phyloP scores from a whole-genome alignment of 352 stramenopile species.

The Phytophthora fragariae region DNA sequence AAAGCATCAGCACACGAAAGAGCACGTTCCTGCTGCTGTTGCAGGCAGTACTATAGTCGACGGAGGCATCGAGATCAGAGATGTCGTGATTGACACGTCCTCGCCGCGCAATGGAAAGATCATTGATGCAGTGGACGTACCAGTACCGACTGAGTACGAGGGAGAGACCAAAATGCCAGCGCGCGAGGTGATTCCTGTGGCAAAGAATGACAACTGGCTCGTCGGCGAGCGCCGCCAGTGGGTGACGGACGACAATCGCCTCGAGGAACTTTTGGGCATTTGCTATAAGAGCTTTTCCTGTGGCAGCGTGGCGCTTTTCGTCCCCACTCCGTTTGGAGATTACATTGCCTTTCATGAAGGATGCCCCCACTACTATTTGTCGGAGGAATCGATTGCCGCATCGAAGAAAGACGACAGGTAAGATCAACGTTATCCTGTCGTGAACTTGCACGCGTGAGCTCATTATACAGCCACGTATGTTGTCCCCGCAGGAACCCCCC shows the following conservation, averaged over 20 bases:
- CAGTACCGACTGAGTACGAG: conserved; percentile 11
- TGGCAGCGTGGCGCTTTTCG: conserved; percentile 78
- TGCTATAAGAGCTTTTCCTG: conserved; percentile 85
- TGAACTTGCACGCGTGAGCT: neutral
- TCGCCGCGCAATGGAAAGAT: conserved; percentile 32
- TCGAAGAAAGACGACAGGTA: conserved; percentile 69
- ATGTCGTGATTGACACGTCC: conserved; percentile 46
- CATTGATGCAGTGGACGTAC: neutral
- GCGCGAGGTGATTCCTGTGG: conserved; percentile 33
- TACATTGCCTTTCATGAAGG: conserved; percentile 90
- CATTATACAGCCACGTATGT: conserved; percentile 3
- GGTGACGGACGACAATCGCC: conserved; percentile 63
- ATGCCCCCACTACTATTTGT: conserved; percentile 85
- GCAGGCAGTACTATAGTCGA: conserved; percentile 29
- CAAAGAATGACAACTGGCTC: conserved; percentile 47
- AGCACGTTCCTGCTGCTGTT: conserved; percentile 17
- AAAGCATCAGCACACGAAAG: conserved; percentile 30
- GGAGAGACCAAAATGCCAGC: conserved; percentile 35
- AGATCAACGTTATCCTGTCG: neutral
- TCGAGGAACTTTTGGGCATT: conserved; percentile 82
- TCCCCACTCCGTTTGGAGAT: conserved; percentile 82
- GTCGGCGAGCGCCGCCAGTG: conserved; percentile 52
- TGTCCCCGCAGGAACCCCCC: conserved; percentile 58
- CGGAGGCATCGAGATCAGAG: conserved; percentile 38
- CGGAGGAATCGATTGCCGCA: conserved; percentile 77